phyloP scores from a whole-genome alignment of 805 yeast genomes.

The Brettanomyces sp. region DNA sequence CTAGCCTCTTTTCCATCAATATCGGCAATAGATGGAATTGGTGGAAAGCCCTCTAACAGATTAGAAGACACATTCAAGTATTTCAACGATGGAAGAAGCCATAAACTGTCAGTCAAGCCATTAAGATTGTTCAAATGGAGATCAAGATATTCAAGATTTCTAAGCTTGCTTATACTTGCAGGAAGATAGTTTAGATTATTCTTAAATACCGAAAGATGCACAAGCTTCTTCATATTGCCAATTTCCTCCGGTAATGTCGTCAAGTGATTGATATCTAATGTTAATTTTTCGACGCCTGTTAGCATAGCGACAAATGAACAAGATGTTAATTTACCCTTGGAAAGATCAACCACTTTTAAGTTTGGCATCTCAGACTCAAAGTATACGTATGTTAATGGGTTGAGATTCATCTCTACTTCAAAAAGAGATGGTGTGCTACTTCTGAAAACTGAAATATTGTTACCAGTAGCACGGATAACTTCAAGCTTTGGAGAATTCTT shows the following conservation, averaged over 20 bases:
- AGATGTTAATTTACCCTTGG: conserved; percentile 74
- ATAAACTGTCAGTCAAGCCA: conserved; percentile 54
- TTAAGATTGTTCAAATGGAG: conserved; percentile 79
- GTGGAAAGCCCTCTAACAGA: conserved; percentile 50
- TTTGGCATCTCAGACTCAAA: conserved; percentile 45
- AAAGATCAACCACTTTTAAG: conserved; percentile 64
- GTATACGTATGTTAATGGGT: conserved; percentile 69
- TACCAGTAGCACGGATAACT: conserved; percentile 66
- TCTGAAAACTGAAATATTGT: conserved; percentile 61
- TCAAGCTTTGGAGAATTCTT: conserved; percentile 54
- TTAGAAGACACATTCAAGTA: conserved; percentile 68
- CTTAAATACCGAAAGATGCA: conserved; percentile 58
- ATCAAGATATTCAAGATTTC: conserved; percentile 58
- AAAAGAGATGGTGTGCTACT: conserved; percentile 55
- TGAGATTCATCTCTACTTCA: conserved; percentile 65
- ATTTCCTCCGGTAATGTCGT: conserved; percentile 67
- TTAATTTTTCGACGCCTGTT: conserved; percentile 61
- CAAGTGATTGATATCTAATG: conserved; percentile 74
- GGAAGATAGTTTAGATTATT: conserved; percentile 74
- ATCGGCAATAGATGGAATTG: conserved; percentile 24
- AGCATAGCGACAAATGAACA: conserved; percentile 58
- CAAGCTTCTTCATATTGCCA: conserved; percentile 46
- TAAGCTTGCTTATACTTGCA: conserved; percentile 47
- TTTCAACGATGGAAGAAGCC: conserved; percentile 50
- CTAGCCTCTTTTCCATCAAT: neutral